Base-by-base conservation (phyloP, 192 early-diverging fungal species). In the Tieghemiomyces parasiticus region DNA sequence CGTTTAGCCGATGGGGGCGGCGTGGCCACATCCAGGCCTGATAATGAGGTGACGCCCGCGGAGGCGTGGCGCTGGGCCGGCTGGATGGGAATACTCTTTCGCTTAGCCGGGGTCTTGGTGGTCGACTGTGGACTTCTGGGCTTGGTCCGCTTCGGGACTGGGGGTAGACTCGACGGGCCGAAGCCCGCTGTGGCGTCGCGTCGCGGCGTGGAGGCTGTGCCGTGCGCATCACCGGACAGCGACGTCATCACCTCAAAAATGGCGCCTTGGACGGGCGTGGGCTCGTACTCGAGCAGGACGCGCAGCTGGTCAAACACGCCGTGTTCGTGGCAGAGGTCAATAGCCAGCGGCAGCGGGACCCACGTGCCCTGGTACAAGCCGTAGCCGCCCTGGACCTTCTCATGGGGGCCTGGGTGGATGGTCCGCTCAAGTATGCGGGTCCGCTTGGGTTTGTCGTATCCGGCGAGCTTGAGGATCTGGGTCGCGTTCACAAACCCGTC, bases 311-410 rank as follows among this genome's bases (percentile, higher is more conserved):
- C 67, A 46, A 59, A 76, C 35, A 76, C 64, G 50, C 58, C 54
- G 31, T 72, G 63, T 38, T 70, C 63, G 44, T 46, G 61, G 38
- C 68, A 65, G 38, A 76, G 67, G 19, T 54, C 60, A 12, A 63
- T 51, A 19, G 74, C 74, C 16, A 68, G 60, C 20, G 66, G 65
- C 47, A 72, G 58, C 42, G 74, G 74, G 52, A 76, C 66, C 74
- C 74, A 76, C 10, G 74, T 76, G 63, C 90, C 91, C 72, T 93
- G 91, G 65, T 90, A 93, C 71, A 92, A 91, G 26, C 92, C 92
- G 70, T 95, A 95, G 14, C 92, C 92, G 26, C 92, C 92, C 72
- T 95, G 92, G 24, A 95, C 82, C 69, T 95, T 95, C 62, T 95
- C 92, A 70, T 95, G 90, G 26, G 76, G 74, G 19, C 85, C 86